Conservation (phyloP, 257 asterid species). For the Nicotiana otophora region DNA sequence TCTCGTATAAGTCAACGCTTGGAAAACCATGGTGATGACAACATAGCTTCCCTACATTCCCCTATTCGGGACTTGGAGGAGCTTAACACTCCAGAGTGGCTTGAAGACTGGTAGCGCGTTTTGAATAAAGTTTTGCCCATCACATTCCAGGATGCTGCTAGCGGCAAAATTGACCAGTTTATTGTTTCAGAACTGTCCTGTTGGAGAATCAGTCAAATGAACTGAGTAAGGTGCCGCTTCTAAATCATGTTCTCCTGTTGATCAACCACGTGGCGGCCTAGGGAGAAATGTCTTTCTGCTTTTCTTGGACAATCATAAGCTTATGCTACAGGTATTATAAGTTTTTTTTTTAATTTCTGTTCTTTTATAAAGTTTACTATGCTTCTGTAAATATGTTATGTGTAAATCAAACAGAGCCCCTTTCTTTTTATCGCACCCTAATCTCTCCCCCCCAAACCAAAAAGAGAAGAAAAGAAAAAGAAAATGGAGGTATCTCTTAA, state of each 20-base stretch:
- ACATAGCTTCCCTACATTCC: constrained; percentile 26
- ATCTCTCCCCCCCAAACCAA: too few relatives aligned
- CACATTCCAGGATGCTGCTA: neutral
- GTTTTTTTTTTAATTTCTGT: neutral
- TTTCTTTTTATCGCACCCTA: neutral
- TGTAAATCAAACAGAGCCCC: constrained; percentile 26
- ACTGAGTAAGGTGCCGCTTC: neutral
- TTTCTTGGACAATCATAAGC: neutral
- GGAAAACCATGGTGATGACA: constrained; percentile 44
- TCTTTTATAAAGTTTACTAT: neutral
- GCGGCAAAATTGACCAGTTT: neutral
- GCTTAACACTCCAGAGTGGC: constrained; percentile 73
- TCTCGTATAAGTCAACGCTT: constrained; percentile 57
- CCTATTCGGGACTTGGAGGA: constrained; percentile 47
- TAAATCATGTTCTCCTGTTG: neutral
- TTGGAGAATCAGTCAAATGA: neutral
- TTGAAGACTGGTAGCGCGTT: constrained; percentile 64
- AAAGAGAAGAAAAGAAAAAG: neutral
- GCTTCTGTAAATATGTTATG: constrained; percentile 34
- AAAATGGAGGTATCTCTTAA: neutral
- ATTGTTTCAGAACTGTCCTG: neutral
- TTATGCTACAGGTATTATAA: constrained; percentile 8
- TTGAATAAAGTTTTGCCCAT: neutral
- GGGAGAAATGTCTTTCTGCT: constrained; percentile 1
- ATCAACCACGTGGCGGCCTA: neutral